These are phyloP conservation scores for Tarenaya hassleriana DNA, from an alignment of 345 rosid species.

Conservation along the genomic window DNA sequence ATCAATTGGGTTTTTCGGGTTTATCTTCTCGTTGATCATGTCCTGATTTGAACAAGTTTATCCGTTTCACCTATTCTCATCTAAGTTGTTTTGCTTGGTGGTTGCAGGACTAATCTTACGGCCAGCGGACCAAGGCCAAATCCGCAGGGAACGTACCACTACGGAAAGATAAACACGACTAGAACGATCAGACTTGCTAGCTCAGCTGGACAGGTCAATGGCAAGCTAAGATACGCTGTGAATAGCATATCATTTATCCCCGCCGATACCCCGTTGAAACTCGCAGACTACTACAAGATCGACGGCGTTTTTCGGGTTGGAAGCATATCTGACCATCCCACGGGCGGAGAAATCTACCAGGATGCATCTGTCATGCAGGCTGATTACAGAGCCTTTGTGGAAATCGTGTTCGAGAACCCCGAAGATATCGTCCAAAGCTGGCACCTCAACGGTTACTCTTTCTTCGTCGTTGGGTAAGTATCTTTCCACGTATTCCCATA, in stretches of 20 bases:
- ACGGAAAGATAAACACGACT: constrained; percentile 72
- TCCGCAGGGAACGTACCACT: constrained; percentile 98
- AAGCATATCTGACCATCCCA: constrained; percentile 60
- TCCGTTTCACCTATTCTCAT: too few species aligned
- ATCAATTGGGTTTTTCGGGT: neutral
- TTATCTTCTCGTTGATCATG: constrained; percentile 12
- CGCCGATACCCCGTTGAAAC: constrained; percentile 84
- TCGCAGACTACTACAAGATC: constrained; percentile 85
- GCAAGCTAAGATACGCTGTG: constrained; percentile 84
- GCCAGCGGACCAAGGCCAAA: constrained; percentile 99
- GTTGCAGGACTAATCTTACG: constrained; percentile 73
- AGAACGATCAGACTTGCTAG: constrained; percentile 62
- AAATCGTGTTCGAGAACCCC: constrained; percentile 66
- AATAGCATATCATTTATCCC: constrained; percentile 72
- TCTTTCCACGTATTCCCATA: neutral
- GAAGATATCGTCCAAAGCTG: constrained; percentile 81
- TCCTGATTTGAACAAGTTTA: too few species aligned
- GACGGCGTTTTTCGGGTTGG: constrained; percentile 68
- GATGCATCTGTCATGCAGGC: constrained; percentile 81
- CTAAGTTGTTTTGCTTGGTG: constrained; percentile 13
- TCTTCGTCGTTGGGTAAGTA: constrained; percentile 90
- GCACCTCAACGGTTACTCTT: constrained; percentile 81
- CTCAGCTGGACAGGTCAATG: constrained; percentile 77
- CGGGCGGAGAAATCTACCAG: constrained; percentile 66
- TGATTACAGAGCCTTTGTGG: constrained; percentile 65